Conservation (phyloP, 2,329 filamentous ascomycete species). For the Cercospora sojina region DNA sequence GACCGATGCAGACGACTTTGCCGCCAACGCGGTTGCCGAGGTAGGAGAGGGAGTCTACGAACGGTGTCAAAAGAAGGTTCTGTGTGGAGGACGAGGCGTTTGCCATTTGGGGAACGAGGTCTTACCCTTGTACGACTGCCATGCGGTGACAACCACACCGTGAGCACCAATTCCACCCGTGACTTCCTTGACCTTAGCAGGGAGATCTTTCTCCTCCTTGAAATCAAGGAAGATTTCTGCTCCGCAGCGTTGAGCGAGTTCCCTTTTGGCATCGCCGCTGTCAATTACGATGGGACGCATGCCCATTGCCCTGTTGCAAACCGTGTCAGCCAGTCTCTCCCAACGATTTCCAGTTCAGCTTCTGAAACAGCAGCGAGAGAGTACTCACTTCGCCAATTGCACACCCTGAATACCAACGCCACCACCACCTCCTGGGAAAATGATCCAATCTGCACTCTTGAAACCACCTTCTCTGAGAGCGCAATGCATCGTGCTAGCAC, state of each 20-base stretch:
- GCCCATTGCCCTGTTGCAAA: constrained; percentile 48
- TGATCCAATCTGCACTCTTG: constrained; percentile 54
- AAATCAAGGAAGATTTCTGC: constrained; percentile 59
- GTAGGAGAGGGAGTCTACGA: constrained; percentile 42
- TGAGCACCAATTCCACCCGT: constrained; percentile 50
- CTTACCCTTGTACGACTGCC: constrained; percentile 25
- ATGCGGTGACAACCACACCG: constrained; percentile 42
- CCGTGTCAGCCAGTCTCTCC: not conserved
- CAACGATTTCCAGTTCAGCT: not conserved
- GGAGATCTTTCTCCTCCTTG: constrained; percentile 41
- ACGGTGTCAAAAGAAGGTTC: constrained; percentile 5
- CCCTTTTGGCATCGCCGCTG: constrained; percentile 49
- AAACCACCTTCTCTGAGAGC: constrained; percentile 54
- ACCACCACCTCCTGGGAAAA: constrained; percentile 56
- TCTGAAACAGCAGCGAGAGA: not conserved
- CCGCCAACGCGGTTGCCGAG: constrained; percentile 50
- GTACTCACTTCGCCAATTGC: constrained; percentile 31
- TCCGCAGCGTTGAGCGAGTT: constrained; percentile 50
- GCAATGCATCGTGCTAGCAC: constrained; percentile 58
- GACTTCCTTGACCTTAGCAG: constrained; percentile 46
- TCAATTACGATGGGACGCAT: constrained; percentile 57
- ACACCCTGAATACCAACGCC: constrained; percentile 60
- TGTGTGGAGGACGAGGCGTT: not conserved
- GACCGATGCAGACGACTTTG: constrained; percentile 51
- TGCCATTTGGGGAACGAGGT: too few relatives aligned